These are phyloP conservation scores for Lablab purpureus DNA, from an alignment of 306 rosid species.

Conservation along the genomic window DNA sequence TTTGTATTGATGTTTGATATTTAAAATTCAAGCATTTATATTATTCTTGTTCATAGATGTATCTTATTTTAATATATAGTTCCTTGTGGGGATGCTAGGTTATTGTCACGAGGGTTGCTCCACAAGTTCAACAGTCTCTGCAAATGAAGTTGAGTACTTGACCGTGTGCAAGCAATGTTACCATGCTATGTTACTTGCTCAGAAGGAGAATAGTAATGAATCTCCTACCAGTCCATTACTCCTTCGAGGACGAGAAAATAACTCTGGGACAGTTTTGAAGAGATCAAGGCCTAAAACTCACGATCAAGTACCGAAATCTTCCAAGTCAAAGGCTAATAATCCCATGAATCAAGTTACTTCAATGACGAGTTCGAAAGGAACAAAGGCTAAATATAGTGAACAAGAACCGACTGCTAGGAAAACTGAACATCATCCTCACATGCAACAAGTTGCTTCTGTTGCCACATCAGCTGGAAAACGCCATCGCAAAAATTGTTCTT, in stretches of 20 bases:
- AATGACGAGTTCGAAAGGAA: constrained; percentile 56
- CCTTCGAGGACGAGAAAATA: constrained; percentile 63
- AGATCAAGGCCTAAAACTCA: constrained; percentile 50
- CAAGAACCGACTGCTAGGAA: constrained; percentile 53
- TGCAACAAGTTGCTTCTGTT: constrained; percentile 57
- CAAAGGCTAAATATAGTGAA: constrained; percentile 50
- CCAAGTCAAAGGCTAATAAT: constrained; percentile 52
- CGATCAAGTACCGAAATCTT: constrained; percentile 44
- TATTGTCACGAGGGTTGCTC: constrained; percentile 78
- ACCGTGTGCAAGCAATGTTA: constrained; percentile 78
- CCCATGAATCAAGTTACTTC: constrained; percentile 57
- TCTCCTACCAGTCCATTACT: constrained; percentile 85
- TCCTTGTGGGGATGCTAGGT: constrained; percentile 63
- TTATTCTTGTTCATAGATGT: constrained; percentile 13
- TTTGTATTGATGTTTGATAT: constrained; percentile 33
- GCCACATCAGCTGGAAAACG: constrained; percentile 55
- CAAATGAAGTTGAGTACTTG: constrained; percentile 54
- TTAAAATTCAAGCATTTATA: constrained; percentile 23
- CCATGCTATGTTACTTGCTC: constrained; percentile 59
- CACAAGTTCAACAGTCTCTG: constrained; percentile 56
- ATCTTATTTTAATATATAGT: constrained; percentile 39
- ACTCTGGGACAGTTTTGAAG: constrained; percentile 53
- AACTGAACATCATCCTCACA: constrained; percentile 50
- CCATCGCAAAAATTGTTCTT: constrained; percentile 61
- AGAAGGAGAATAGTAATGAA: constrained; percentile 63